Percentiles rank a stretch among this genome's conserved stretches.
Conservation (phyloP, 768 basidiomycete genomes). For the Mycena filopes region DNA sequence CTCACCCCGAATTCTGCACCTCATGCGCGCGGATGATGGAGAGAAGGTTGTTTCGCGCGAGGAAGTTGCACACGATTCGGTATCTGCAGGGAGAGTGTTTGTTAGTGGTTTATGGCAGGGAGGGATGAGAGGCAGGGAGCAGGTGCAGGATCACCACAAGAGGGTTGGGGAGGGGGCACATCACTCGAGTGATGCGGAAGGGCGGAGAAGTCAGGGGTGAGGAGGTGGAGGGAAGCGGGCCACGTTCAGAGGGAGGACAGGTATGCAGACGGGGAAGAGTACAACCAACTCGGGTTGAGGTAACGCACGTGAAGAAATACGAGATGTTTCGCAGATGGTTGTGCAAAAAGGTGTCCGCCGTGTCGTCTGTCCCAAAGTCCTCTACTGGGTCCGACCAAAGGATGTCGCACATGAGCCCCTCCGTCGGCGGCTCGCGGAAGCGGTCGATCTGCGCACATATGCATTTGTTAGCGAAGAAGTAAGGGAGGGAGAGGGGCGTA, state of each 20-base stretch:
- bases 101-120: no score
- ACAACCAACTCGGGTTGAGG: no score
- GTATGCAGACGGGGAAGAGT: no score
- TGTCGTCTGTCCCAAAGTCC: constrained; percentile 96
- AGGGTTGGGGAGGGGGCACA: no score
- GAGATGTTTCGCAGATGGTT: constrained; percentile 98
- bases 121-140: no score
- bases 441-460: constrained; percentile 99
- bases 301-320: constrained; percentile 83
- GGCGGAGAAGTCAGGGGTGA: no score
- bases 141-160: no score
- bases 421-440: constrained; percentile 97
- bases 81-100: no score
- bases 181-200: no score
- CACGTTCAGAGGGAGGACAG: neutral
- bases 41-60: constrained; percentile 95
- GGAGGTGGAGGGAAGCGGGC: no score
- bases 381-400: constrained; percentile 98
- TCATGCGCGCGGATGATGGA: constrained; percentile 98
- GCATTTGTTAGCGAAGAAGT: no score
- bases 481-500: constrained; percentile 48
- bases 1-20: constrained; percentile 95
- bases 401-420: constrained; percentile 98
- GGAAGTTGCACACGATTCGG: constrained; percentile 94
- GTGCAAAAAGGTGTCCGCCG: constrained; percentile 89